phyloP scores from a whole-genome alignment of 1,284 basidiomycete genomes.

The Xerocomus amazonicus region DNA sequence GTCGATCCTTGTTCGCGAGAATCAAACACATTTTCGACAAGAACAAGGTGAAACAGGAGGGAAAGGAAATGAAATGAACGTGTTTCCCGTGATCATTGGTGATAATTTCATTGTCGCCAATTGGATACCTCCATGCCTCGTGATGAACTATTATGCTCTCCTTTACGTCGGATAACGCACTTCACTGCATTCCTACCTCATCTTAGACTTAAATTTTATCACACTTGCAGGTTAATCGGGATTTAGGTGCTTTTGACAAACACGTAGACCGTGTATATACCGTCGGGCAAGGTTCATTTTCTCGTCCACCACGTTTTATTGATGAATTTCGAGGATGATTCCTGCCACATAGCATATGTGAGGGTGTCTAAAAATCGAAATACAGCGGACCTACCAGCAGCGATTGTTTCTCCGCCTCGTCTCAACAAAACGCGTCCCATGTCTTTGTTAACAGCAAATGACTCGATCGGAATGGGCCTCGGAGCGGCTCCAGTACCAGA shows the following conservation, averaged over 20 bases:
- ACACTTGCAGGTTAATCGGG: constrained; percentile 15
- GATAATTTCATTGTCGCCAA: constrained; percentile 1
- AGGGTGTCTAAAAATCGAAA: neutral
- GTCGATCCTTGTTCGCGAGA: constrained; percentile 43
- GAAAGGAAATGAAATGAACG: constrained; percentile 18
- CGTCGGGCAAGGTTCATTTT: constrained; percentile 1
- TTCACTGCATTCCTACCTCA: constrained; percentile 8
- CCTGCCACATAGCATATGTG: constrained; percentile 27
- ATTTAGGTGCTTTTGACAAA: neutral
- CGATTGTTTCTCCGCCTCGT: constrained; percentile 90
- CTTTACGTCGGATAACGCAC: constrained; percentile 15
- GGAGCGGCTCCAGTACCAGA: constrained; percentile 45
- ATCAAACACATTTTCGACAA: constrained; percentile 43
- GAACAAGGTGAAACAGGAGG: constrained; percentile 25
- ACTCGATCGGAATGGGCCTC: constrained; percentile 79
- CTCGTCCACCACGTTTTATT: constrained; percentile 20
- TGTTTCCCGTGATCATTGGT: neutral
- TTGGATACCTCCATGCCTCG: constrained; percentile 4
- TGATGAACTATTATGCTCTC: constrained; percentile 21
- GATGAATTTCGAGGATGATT: constrained; percentile 41
- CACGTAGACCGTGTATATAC: constrained; percentile 16
- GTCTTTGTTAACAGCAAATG: constrained; percentile 89
- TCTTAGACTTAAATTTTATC: constrained; percentile 24
- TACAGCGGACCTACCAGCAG: constrained; percentile 61
- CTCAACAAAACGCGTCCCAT: constrained; percentile 92